Conservation (phyloP, 495 filamentous ascomycete species). For the Penicillium antarcticum region DNA sequence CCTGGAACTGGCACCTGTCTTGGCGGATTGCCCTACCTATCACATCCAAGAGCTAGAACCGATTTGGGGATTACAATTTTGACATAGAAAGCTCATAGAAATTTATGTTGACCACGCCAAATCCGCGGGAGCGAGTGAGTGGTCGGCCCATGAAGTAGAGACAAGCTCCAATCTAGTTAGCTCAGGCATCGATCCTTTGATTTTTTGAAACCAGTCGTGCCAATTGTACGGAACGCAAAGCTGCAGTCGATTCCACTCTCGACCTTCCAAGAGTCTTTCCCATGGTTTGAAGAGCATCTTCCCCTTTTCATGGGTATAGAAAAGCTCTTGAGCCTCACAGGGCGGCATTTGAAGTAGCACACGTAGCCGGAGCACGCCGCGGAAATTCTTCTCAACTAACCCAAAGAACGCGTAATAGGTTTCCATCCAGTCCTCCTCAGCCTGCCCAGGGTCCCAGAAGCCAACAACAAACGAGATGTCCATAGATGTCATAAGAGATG, state of each 20-base stretch:
- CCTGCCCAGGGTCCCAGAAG: background rate
- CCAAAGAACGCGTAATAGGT: constrained; percentile 6
- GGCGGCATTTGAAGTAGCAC: constrained; percentile 1
- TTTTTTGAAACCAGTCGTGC: background rate
- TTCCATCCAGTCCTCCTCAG: background rate
- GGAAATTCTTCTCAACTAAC: constrained; percentile 1
- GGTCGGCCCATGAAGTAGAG: background rate
- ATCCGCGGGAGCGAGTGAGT: background rate
- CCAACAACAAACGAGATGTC: constrained; percentile 4
- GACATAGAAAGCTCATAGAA: background rate
- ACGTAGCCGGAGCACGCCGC: constrained; percentile 3
- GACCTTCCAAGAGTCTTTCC: background rate
- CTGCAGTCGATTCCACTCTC: constrained; percentile 1
- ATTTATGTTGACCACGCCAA: background rate
- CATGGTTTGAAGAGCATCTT: background rate
- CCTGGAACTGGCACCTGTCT: no score
- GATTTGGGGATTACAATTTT: background rate
- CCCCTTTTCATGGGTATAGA: background rate
- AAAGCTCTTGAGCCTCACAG: background rate
- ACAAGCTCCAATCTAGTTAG: background rate
- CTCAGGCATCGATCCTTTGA: background rate
- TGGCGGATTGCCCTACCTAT: no score
- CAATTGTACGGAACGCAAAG: constrained; percentile 6
- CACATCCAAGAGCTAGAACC: no score
- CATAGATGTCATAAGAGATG: constrained; percentile 7